Conservation (phyloP, 2,329 filamentous ascomycete species). For the Xylariaceae sp. region DNA sequence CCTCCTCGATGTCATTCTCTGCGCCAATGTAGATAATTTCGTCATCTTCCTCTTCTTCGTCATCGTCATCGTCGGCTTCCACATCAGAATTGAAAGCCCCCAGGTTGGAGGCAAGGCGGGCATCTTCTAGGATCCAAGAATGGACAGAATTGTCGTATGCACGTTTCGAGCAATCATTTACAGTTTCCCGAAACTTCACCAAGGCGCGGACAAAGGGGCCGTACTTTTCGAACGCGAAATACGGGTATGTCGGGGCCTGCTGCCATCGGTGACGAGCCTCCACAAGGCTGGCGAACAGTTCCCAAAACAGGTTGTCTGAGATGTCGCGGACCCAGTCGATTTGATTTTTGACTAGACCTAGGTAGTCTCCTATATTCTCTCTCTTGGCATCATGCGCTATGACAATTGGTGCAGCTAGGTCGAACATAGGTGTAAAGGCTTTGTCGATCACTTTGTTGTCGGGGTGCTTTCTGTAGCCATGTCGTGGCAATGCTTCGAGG, state of each 20-base stretch:
- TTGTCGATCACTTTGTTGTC: no score
- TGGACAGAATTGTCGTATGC: background rate
- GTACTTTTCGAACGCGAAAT: background rate
- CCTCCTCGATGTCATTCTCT: no score
- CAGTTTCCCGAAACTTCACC: slow-evolving; percentile 1
- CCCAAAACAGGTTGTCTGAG: slow-evolving; percentile 2
- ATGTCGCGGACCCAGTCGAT: slow-evolving; percentile 6
- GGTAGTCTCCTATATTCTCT: slow-evolving; percentile 9
- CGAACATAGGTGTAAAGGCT: slow-evolving; percentile 6
- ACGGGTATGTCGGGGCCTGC: background rate
- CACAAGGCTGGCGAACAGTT: slow-evolving; percentile 5
- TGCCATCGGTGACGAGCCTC: slow-evolving; percentile 6
- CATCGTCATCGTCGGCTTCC: slow-evolving; percentile 4
- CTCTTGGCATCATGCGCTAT: background rate
- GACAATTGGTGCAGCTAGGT: slow-evolving; percentile 4
- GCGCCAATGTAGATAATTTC: no score
- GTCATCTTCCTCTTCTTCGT: background rate
- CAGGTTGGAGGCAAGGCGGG: slow-evolving; percentile 1
- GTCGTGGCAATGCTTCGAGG: no score
- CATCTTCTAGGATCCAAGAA: slow-evolving; percentile 10
- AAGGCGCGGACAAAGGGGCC: background rate
- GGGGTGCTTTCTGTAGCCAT: no score
- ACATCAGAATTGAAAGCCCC: slow-evolving; percentile 3
- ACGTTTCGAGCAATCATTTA: slow-evolving; percentile 3
- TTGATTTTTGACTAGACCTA: background rate